Evolutionary conservation across 2,329 filamentous ascomycete species (phyloP).

Genomic region (Elsinoe batatas): DNA sequence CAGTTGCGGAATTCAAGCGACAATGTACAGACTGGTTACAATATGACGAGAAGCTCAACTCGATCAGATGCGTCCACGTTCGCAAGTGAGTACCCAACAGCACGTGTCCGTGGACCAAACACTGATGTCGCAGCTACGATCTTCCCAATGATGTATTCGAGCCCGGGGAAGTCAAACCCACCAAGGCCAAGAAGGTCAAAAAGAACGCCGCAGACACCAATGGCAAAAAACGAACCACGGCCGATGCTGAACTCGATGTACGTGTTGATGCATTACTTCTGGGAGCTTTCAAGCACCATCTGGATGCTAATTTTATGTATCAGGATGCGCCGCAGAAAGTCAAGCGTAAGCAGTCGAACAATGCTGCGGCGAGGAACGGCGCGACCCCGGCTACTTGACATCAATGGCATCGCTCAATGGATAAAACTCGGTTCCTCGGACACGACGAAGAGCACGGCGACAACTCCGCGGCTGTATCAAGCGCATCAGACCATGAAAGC

Average conservation of each 20-base stretch:
- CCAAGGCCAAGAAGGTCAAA: constrained; percentile 33
- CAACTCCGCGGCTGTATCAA: too few species aligned
- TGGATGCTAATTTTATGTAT: not conserved
- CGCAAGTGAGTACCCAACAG: constrained; percentile 57
- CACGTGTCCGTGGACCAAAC: constrained; percentile 3
- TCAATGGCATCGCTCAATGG: not conserved
- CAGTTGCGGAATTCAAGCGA: constrained; percentile 80
- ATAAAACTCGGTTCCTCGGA: too few species aligned
- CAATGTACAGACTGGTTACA: constrained; percentile 66
- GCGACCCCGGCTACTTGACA: not conserved
- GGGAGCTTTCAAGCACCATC: not conserved
- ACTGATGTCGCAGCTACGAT: constrained; percentile 54
- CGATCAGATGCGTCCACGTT: constrained; percentile 70
- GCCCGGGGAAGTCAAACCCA: constrained; percentile 53
- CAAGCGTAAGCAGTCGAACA: constrained; percentile 13
- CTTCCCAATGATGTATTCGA: constrained; percentile 86
- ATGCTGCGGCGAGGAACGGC: constrained; percentile 1
- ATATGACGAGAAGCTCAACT: constrained; percentile 66
- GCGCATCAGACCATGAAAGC: too few species aligned
- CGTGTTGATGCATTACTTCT: not conserved
- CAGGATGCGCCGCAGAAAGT: constrained; percentile 2
- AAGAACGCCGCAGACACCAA: constrained; percentile 18
- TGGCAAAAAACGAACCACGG: constrained; percentile 35
- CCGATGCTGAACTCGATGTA: constrained; percentile 38
- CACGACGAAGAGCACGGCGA: too few species aligned